These are phyloP conservation scores for Xylariomycetidae sp. DNA, from an alignment of 2,329 filamentous ascomycete species.

Conservation along the genomic window DNA sequence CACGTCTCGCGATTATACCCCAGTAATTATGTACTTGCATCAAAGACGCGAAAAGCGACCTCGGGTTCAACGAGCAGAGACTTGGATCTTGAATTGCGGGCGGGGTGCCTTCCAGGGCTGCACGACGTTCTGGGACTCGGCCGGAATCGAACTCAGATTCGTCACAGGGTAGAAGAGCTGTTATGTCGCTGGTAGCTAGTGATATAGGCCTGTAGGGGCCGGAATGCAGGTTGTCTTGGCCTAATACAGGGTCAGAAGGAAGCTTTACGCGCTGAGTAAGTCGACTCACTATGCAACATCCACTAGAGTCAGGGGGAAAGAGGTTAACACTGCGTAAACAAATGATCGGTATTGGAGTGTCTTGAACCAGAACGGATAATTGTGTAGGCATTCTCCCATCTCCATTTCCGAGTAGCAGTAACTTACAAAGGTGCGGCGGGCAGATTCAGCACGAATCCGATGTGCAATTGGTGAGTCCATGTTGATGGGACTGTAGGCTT, in stretches of 20 bases:
- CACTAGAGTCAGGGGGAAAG: conserved; percentile 34
- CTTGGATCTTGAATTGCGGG: conserved; percentile 41
- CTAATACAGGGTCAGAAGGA: conserved; percentile 16
- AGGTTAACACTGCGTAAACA: no score
- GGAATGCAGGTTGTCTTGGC: conserved; percentile 51
- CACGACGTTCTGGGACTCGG: conserved; percentile 40
- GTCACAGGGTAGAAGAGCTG: conserved; percentile 45
- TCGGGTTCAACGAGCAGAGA: conserved; percentile 35
- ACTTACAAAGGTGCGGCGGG: conserved; percentile 48
- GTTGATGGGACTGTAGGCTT: conserved; percentile 40
- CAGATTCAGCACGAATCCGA: conserved; percentile 47
- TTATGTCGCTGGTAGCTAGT: conserved; percentile 47
- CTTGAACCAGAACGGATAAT: no score
- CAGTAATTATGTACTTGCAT: conserved; percentile 51
- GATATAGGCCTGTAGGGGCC: conserved; percentile 46
- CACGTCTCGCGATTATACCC: conserved; percentile 45
- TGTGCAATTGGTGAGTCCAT: conserved; percentile 36
- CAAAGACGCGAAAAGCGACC: conserved; percentile 49
- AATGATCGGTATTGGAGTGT: no score
- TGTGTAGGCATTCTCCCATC: no score
- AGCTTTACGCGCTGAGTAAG: conserved; percentile 1
- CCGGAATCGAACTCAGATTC: conserved; percentile 46
- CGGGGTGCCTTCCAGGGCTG: conserved; percentile 47
- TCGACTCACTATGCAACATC: conserved; percentile 46
- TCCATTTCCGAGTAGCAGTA: neutral